These are phyloP conservation scores for Lichtheimia hyalospora DNA, from an alignment of 371 early-diverging fungal genomes.

Conservation along the genomic window DNA sequence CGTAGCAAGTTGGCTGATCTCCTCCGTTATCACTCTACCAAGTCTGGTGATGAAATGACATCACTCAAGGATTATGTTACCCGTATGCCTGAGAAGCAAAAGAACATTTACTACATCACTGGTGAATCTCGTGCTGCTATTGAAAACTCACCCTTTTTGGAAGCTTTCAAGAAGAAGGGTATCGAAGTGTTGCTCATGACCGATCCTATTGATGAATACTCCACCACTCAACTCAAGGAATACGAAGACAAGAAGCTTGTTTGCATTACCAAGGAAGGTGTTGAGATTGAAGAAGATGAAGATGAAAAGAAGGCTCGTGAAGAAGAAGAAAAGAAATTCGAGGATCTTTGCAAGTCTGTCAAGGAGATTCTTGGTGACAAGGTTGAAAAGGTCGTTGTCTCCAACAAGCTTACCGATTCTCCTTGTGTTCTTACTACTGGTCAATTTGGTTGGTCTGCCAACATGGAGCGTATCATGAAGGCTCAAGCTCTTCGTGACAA, in stretches of 20 bases:
- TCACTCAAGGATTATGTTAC: constrained; percentile 80
- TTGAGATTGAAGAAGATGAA: constrained; percentile 97
- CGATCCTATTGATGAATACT: constrained; percentile 96
- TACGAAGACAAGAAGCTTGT: constrained; percentile 98
- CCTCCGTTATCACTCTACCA: constrained; percentile 73
- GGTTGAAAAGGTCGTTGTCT: constrained; percentile 97
- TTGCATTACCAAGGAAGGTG: constrained; percentile 98
- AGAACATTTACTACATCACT: constrained; percentile 97
- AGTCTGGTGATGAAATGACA: constrained; percentile 61
- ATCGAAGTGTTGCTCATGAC: constrained; percentile 95
- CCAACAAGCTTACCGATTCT: constrained; percentile 92
- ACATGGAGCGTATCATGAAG: constrained; percentile 99
- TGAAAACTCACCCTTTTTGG: constrained; percentile 97
- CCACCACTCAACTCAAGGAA: constrained; percentile 97
- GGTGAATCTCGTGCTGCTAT: constrained; percentile 94
- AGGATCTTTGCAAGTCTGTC: constrained; percentile 80
- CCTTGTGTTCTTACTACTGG: constrained; percentile 98
- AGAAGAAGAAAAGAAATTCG: constrained; percentile 82
- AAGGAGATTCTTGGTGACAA: constrained; percentile 95
- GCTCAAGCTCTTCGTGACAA: constrained; percentile 98
- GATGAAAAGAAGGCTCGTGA: constrained; percentile 91
- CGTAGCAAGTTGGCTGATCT: constrained; percentile 70
- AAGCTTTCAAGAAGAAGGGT: constrained; percentile 97
- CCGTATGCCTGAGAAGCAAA: constrained; percentile 79
- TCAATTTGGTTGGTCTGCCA: constrained; percentile 98